A percentile compares a stretch with the other conserved stretches of the same genome.
phyloP scores from a whole-genome alignment of 2,329 filamentous ascomycete species.

The Rhynchosporium graminicola region DNA sequence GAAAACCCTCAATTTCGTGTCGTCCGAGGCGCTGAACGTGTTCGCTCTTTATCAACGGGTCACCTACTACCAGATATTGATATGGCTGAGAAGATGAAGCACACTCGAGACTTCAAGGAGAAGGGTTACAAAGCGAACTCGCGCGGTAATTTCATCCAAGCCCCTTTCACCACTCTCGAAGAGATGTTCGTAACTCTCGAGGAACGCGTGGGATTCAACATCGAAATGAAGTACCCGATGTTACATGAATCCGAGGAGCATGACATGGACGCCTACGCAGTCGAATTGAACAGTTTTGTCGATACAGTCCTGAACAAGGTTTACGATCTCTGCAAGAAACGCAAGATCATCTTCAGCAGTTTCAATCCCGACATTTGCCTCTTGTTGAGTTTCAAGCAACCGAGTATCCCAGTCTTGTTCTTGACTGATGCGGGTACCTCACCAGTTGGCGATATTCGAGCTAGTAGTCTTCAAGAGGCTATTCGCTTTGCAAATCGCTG shows the following conservation, averaged over 20 bases:
- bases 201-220: slow-evolving; percentile 87
- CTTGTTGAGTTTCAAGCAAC: slow-evolving; percentile 93
- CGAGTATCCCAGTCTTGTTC: slow-evolving; percentile 93
- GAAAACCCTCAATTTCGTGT: slow-evolving; percentile 32
- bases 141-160: slow-evolving; percentile 91
- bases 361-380: slow-evolving; percentile 98
- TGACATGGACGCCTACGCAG: slow-evolving; percentile 94
- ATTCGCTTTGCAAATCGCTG: slow-evolving; percentile 92
- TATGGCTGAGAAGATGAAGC: slow-evolving; percentile 85
- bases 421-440: slow-evolving; percentile 84
- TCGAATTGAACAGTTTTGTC: slow-evolving; percentile 95
- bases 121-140: slow-evolving; percentile 97
- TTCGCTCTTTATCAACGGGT: slow-evolving; percentile 42
- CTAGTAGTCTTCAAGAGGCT: slow-evolving; percentile 90
- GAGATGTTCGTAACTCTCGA: slow-evolving; percentile 88
- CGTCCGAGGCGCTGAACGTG: slow-evolving; percentile 36
- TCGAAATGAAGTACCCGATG: slow-evolving; percentile 99
- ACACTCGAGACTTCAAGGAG: slow-evolving; percentile 90
- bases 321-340: slow-evolving; percentile 76
- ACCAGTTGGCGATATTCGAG: slow-evolving; percentile 83
- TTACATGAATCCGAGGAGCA: slow-evolving; percentile 92
- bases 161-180: slow-evolving; percentile 91
- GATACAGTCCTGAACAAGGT: slow-evolving; percentile 90
- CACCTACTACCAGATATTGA: slow-evolving; percentile 33
- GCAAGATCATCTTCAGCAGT: slow-evolving; percentile 96